Evolutionary conservation across 495 filamentous ascomycete genomes (phyloP), one percentile per base, ranked within the genome.

Genomic region (Hyaloscypha variabilis): DNA sequence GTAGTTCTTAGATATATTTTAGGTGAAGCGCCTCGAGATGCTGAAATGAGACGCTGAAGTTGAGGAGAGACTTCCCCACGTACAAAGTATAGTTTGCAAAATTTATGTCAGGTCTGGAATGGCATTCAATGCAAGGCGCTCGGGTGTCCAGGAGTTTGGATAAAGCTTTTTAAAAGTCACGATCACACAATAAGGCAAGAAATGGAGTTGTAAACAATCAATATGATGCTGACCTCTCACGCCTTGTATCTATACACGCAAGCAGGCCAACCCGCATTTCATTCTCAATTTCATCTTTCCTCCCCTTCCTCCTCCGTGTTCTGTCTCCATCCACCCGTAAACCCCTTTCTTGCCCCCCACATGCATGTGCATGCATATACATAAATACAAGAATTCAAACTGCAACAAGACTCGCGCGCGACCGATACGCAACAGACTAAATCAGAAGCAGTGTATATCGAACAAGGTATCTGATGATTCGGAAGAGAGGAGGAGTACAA

Each of bases 391-490:
- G 50, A 50, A 66, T 34, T 10, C 58, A 61, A 24, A 31, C 42
- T 29, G 49, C n/a, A 60, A 51, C 63, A 36, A 36, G n/a, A 34
- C 39, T 39, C 56, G 56, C 42, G 26, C 29, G 50, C 64, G 54
- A 62, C 55, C 13, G 53, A 60, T 26, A 34, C 8, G 26, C 26
- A 58, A 61, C 25, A 54, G 51, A 54, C 39, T 26, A 26, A 54
- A 54, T 24, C 51, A 54, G 26, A 65, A 65, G 59, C 50, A 69
- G 31, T 70, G 65, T 72, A 73, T 75, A 75, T 75, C 69, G 73
- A 73, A 75, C 73, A 75, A 75, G 73, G 73, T 75, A 75, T 75
- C 71, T 67, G 68, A 67, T 65, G 65, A 58, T 28, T 58, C 64
- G 62, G 34, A 25, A 55, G 56, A 56, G 62, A 58, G 58, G 60